Evolutionary conservation across 1,139 yeast genomes (phyloP), one percentile per base, ranked within the genome.

Genomic region (Candida dubliniensis): DNA sequence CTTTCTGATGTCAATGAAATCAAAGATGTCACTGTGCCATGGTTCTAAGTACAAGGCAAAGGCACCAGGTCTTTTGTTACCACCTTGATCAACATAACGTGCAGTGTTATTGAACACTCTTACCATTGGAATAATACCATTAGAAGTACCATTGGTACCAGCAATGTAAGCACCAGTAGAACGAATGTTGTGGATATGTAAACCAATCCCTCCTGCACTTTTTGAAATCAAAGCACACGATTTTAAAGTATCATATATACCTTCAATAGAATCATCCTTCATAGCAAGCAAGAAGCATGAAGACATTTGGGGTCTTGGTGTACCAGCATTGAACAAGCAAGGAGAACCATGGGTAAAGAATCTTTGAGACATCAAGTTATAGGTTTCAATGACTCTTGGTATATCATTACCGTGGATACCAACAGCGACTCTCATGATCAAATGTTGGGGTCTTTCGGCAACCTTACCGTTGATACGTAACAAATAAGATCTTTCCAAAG

Each of bases 51-150:
- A 88, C 46, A 88, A 69, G 35, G 96, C 96, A 64, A 88, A 86
- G 11, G 96, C 96, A 59, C 96, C 96, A 2, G 96, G 96, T 61
- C 96, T 81, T 67, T 89, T 89, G 73, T 88, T 88, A 56, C 96
- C 96, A 62, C 96, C 96, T 71, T 88, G 96, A 59, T 88, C 96
- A 41, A 88, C 96, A 57, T 88, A 88, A 61, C 96, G 79, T 29
- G 96, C 96, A 46, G 96, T 87, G 68, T 87, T 87, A 74, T 88
- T 88, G 74, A 80, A 88, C 25, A 88, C 96, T 58, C 96, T 80
- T 45, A 88, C 77, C 96, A 88, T 88, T 40, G 96, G 96, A 48
- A 88, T 83, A 51, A 88, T 76, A 51, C 96, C 96, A 57, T 84
- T 88, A 25, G 96, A 87, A 31, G 91, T 84, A 57, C 96, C 96